Evolutionary conservation across 2,329 filamentous ascomycete species (phyloP).

Genomic region (Fusarium tricinctum): DNA sequence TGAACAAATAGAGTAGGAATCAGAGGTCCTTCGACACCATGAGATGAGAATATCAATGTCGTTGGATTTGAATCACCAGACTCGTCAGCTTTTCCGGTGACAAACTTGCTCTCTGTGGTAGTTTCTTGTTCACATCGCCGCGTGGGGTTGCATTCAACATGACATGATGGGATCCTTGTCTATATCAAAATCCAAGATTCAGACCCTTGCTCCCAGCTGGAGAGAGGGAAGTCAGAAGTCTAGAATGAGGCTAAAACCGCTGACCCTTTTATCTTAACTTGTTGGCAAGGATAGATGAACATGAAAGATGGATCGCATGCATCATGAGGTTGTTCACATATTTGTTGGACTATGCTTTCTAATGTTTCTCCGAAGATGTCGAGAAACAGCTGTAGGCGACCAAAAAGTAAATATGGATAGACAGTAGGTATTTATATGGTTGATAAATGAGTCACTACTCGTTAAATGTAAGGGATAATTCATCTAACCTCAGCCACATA

Average conservation of each 20-base stretch:
- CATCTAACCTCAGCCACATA: too few relatives aligned
- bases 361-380: too few relatives aligned
- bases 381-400: too few relatives aligned
- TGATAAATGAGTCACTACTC: too few relatives aligned
- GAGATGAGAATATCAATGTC: constrained; percentile 8
- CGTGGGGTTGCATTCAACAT: constrained; percentile 3
- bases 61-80: neutral
- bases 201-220: neutral
- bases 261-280: too few relatives aligned
- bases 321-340: too few relatives aligned
- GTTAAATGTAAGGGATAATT: too few relatives aligned
- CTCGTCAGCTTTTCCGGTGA: neutral
- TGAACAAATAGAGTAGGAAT: constrained; percentile 5
- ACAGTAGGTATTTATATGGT: too few relatives aligned
- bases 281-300: neutral
- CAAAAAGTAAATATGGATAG: too few relatives aligned
- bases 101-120: constrained; percentile 1
- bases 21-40: constrained; percentile 3
- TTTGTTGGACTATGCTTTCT: too few relatives aligned
- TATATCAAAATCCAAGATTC: neutral
- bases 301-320: too few relatives aligned
- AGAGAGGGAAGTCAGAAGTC: neutral
- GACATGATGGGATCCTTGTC: constrained; percentile 1
- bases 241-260: neutral
- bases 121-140: constrained; percentile 5